phyloP scores from a whole-genome alignment of 208 protist genomes.

The Porcisia deanei region DNA sequence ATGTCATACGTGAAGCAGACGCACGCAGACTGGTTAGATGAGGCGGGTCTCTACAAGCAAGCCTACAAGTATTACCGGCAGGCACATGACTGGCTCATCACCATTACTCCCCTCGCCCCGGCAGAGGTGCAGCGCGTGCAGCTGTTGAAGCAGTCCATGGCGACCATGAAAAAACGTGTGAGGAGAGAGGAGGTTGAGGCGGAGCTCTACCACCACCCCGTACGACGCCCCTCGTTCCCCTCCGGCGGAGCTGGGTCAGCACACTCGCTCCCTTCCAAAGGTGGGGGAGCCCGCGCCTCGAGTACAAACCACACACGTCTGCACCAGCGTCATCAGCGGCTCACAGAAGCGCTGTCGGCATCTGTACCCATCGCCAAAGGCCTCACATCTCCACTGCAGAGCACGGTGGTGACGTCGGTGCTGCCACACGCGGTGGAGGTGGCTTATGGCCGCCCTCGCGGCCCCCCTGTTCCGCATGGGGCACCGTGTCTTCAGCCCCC shows the following conservation, averaged over 20 bases:
- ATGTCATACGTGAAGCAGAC: constrained; percentile 56
- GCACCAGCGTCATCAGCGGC: constrained; percentile 6
- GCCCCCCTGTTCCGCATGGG: not conserved
- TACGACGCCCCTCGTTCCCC: not conserved
- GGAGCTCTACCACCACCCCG: constrained; percentile 24
- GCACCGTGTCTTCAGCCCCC: not conserved
- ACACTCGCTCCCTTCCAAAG: not conserved
- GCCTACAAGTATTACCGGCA: constrained; percentile 59
- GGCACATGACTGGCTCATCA: constrained; percentile 61
- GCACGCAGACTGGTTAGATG: constrained; percentile 63
- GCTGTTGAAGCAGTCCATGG: constrained; percentile 40
- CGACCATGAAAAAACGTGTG: constrained; percentile 31
- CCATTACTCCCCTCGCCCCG: constrained; percentile 31
- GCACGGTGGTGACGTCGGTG: constrained; percentile 65
- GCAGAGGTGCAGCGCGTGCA: constrained; percentile 45
- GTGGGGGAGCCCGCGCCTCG: not conserved
- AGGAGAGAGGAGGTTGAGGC: constrained; percentile 29
- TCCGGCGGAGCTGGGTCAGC: not conserved
- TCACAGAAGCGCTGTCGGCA: not conserved
- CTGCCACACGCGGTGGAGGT: constrained; percentile 56
- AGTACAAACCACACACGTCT: not conserved
- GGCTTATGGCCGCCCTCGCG: constrained; percentile 6
- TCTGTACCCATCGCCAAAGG: not conserved
- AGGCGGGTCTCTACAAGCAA: constrained; percentile 31
- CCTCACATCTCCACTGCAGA: constrained; percentile 25